phyloP scores from a whole-genome alignment of 176 grass and related monocot species.

The Tillandsia leiboldiana region DNA sequence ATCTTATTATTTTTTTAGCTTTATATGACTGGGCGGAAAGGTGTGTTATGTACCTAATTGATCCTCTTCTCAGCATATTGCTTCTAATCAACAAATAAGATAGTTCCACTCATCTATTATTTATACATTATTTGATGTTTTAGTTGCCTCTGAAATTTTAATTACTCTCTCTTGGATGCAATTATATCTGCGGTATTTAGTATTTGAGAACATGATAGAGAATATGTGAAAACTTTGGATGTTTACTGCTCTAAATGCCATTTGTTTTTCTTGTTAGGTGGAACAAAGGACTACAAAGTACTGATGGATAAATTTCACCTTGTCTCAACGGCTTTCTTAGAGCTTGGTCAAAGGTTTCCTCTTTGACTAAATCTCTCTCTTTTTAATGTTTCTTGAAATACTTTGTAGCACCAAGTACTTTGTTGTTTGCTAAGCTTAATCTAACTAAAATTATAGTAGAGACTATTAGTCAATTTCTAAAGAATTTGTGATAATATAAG shows the following conservation, averaged over 20 bases:
- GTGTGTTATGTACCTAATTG: neutral
- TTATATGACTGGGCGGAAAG: neutral
- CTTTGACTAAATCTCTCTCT: neutral
- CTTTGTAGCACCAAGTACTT: neutral
- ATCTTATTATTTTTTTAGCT: too few species aligned
- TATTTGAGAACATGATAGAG: too few species aligned
- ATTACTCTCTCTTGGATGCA: constrained; percentile 4
- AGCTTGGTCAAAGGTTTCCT: constrained; percentile 61
- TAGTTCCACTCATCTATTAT: neutral
- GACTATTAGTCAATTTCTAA: too few species aligned
- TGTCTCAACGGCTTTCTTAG: constrained; percentile 72
- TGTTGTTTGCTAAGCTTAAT: neutral
- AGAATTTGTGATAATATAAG: too few species aligned
- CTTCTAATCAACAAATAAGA: neutral
- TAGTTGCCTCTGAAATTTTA: neutral
- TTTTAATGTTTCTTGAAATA: neutral
- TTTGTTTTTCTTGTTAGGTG: constrained; percentile 42
- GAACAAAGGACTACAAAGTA: constrained; percentile 75
- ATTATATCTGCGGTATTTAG: constrained; percentile 1
- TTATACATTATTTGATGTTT: neutral
- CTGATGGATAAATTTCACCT: constrained; percentile 80
- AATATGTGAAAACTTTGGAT: too few species aligned
- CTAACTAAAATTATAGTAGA: neutral
- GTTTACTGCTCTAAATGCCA: too few species aligned
- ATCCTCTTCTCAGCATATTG: too few species aligned